phyloP scores from a whole-genome alignment of 257 asterid species.

The Haberlea rhodopensis region DNA sequence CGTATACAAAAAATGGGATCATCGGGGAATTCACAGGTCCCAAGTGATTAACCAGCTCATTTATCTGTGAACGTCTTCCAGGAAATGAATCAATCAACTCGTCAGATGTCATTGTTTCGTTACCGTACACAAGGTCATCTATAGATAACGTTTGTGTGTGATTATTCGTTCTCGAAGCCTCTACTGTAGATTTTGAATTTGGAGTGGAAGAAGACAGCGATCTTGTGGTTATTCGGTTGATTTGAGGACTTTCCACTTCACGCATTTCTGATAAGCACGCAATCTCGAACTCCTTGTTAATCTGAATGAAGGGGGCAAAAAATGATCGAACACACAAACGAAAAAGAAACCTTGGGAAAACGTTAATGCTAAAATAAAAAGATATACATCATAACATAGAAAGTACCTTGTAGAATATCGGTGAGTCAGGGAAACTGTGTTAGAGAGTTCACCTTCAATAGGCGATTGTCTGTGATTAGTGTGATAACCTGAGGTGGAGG shows the following conservation, averaged over 20 bases:
- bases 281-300: slow-evolving; percentile 23
- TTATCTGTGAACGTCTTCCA: slow-evolving; percentile 62
- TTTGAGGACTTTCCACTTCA: slow-evolving; percentile 45
- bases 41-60: slow-evolving; percentile 51
- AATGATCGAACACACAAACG: background rate
- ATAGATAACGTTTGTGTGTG: slow-evolving; percentile 29
- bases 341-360: no score
- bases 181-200: slow-evolving; percentile 39
- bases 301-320: no score
- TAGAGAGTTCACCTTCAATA: no score
- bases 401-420: background rate
- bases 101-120: slow-evolving; percentile 44
- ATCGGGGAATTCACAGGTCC: slow-evolving; percentile 86
- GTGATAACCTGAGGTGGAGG: no score
- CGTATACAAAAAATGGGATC: slow-evolving; percentile 71
- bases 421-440: background rate
- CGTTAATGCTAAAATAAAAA: no score
- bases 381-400: background rate
- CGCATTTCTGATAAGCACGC: slow-evolving; percentile 42
- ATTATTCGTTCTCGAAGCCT: slow-evolving; percentile 29
- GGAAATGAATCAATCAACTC: slow-evolving; percentile 64
- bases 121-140: slow-evolving; percentile 47
- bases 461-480: no score
- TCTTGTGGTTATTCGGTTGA: slow-evolving; percentile 61
- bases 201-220: slow-evolving; percentile 38